Conservation (phyloP, 495 filamentous ascomycete species). For the Xylaria acuta region DNA sequence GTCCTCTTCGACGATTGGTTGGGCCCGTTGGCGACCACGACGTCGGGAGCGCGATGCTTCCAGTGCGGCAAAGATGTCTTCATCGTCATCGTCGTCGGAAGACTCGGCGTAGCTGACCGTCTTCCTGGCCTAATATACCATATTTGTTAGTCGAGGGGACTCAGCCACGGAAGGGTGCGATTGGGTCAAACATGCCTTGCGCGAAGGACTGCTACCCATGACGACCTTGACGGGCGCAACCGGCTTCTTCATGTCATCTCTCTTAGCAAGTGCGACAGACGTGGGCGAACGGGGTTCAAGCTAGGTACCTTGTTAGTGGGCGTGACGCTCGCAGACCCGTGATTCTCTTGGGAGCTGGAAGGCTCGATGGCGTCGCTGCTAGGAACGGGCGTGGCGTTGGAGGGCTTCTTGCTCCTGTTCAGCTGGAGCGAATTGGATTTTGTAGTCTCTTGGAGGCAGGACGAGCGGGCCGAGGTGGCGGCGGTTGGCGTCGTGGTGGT, state of each 20-base stretch:
- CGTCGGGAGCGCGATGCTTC: slow-evolving; percentile 39
- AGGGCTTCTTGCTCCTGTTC: slow-evolving; percentile 43
- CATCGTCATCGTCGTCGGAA: slow-evolving; percentile 64
- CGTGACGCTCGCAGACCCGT: slow-evolving; percentile 41
- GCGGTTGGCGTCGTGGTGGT: slow-evolving; percentile 33
- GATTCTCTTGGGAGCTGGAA: slow-evolving; percentile 64
- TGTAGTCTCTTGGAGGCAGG: slow-evolving; percentile 53
- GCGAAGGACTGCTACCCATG: slow-evolving; percentile 62
- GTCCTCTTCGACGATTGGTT: slow-evolving; percentile 40
- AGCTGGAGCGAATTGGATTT: slow-evolving; percentile 50
- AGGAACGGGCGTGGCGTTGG: slow-evolving; percentile 72
- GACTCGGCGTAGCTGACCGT: slow-evolving; percentile 71
- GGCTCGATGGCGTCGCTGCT: slow-evolving; percentile 74
- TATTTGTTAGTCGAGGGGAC: background rate
- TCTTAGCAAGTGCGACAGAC: slow-evolving; percentile 46
- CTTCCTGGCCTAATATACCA: slow-evolving; percentile 53
- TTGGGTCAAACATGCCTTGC: slow-evolving; percentile 56
- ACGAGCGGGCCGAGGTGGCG: slow-evolving; percentile 32
- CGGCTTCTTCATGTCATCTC: slow-evolving; percentile 37
- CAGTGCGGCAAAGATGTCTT: slow-evolving; percentile 60
- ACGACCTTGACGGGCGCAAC: slow-evolving; percentile 27
- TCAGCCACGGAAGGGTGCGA: background rate
- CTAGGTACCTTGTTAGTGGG: slow-evolving; percentile 48
- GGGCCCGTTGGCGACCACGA: slow-evolving; percentile 41
- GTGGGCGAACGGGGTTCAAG: slow-evolving; percentile 46